Evolutionary conservation across 768 basidiomycete genomes (phyloP), one percentile per base, ranked within the genome.

Genomic region (Lentinula boryana): DNA sequence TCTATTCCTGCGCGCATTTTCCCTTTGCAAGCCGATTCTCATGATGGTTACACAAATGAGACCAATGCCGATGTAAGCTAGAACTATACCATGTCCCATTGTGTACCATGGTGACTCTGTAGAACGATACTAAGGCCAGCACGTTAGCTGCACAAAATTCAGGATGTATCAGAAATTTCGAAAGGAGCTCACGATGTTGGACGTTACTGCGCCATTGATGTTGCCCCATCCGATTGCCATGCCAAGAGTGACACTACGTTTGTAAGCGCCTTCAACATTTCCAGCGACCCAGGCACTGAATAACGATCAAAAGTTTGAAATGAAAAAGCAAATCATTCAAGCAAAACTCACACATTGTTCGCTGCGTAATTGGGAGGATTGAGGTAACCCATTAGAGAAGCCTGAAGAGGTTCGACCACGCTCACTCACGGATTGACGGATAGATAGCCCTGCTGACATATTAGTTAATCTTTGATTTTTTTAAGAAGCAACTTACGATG

Each of bases 251-350:
- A 86, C 83, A 53, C 83, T 82, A 8, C 89, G 84, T 70, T 90
- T 90, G 68, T 88, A 90, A 3, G 85, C 78, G 0, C 89, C 88
- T 68, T 91, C 89, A 43, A 85, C 78, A 61, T 89, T 90, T 57
- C 85, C 80, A 16, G 85, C 84, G 16, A 88, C 81, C 88, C 88
- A 91, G 33, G 88, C 85, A 4, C 86, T 84, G 69, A 64, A 69
- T 18, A 50, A 33, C 56, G 9, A 66, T 62, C 54, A 63, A 65
- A 68, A 51, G 59, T 27, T 27, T 27, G 27, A 3, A 27, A 27
- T 27, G 27, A 27, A 27, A 27, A 27, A 27, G 27, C 27, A 27
- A 2, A 27, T 27, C 27, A 27, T 27, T 27, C 27, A 27, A 27
- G 3, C 27, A 27, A 27, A 27, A 68, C 78, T 70, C 67, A 84